These are phyloP conservation scores for Globisporangium megalacanthum DNA, from an alignment of 352 stramenopile genomes.

Conservation along the genomic window DNA sequence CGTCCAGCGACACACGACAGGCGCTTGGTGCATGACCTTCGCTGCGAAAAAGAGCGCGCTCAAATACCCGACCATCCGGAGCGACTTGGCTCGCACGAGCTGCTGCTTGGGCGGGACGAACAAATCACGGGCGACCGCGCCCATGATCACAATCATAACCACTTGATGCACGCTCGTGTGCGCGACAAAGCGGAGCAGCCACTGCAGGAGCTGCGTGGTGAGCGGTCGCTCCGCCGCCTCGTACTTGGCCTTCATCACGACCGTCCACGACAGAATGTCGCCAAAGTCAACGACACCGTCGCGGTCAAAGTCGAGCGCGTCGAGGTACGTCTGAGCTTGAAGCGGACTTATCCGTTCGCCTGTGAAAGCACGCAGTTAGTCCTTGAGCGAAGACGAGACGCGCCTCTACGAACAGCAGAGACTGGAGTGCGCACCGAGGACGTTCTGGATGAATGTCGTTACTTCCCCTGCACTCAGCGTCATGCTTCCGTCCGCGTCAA, in stretches of 20 bases:
- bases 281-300: slow-evolving; percentile 71
- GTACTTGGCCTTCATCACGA: slow-evolving; percentile 67
- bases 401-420: no score
- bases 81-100: slow-evolving; percentile 4
- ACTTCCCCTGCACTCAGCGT: slow-evolving; percentile 49
- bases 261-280: slow-evolving; percentile 72
- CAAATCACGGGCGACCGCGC: slow-evolving; percentile 4
- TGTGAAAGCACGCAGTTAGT: slow-evolving; percentile 11
- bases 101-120: slow-evolving; percentile 2
- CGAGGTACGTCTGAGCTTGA: slow-evolving; percentile 51
- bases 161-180: slow-evolving; percentile 16
- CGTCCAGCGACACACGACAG: not conserved
- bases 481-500: slow-evolving; percentile 74
- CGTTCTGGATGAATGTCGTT: slow-evolving; percentile 65
- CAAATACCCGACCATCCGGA: slow-evolving; percentile 10
- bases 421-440: slow-evolving; percentile 34
- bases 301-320: slow-evolving; percentile 67
- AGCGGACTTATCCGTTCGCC: slow-evolving; percentile 47
- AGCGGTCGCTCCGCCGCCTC: slow-evolving; percentile 10
- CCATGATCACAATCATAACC: slow-evolving; percentile 26
- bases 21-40: slow-evolving; percentile 9
- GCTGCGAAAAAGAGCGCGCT: slow-evolving; percentile 18
- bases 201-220: not conserved
- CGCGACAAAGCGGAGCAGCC: slow-evolving; percentile 7
- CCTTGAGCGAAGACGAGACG: no score